Evolutionary conservation across 768 basidiomycete species (phyloP).

Genomic region (Pisolithus orientalis): DNA sequence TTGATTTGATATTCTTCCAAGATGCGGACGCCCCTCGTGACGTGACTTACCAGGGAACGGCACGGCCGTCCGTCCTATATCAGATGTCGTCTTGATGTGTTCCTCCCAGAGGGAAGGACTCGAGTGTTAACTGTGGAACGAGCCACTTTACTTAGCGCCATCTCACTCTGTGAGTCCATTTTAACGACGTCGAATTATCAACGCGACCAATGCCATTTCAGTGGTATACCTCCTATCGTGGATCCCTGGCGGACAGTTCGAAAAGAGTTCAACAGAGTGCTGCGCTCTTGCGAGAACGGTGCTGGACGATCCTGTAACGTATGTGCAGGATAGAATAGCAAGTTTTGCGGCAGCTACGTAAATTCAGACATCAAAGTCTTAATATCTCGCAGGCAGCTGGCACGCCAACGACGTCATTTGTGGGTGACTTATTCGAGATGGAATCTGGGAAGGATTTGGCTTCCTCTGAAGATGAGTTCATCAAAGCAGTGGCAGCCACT

Average conservation of each 20-base stretch:
- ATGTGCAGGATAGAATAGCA: constrained; percentile 10
- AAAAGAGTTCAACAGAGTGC: not conserved
- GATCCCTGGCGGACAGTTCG: constrained; percentile 9
- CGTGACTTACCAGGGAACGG: too few species aligned
- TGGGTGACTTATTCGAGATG: constrained; percentile 10
- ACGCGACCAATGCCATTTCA: not conserved
- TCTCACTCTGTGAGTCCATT: constrained; percentile 17
- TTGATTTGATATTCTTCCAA: too few species aligned
- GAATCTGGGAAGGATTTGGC: not conserved
- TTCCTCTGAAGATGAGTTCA: constrained; percentile 1
- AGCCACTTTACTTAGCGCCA: not conserved
- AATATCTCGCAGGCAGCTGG: not conserved
- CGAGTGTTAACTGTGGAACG: not conserved
- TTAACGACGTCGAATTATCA: not conserved
- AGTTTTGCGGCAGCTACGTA: not conserved
- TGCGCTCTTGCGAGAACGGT: not conserved
- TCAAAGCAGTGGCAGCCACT: constrained; percentile 18
- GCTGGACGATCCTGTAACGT: constrained; percentile 9
- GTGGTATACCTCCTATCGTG: constrained; percentile 18
- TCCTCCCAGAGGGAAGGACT: too few species aligned
- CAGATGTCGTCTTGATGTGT: too few species aligned
- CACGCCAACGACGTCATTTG: constrained; percentile 14
- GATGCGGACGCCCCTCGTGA: too few species aligned
- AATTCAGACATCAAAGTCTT: not conserved
- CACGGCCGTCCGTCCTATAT: too few species aligned